phyloP scores from a whole-genome alignment of 148 eudicot genomes.

The Euryodendron excelsum region DNA sequence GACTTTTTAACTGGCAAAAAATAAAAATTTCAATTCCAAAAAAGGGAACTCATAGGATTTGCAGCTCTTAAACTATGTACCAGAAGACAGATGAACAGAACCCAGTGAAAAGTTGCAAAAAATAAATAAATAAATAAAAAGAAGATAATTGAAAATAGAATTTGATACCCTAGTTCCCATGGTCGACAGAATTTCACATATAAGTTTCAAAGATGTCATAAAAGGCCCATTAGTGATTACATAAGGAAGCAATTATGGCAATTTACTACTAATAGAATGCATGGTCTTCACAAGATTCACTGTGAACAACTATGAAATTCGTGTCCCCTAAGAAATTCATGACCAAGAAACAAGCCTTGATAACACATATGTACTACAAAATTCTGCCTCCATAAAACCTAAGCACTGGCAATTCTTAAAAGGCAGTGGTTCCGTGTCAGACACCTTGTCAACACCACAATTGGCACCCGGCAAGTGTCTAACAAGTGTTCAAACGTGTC shows the following conservation, averaged over 20 bases:
- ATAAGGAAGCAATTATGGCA: not conserved
- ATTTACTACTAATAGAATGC: not conserved
- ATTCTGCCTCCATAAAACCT: not conserved
- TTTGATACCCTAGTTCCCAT: not conserved
- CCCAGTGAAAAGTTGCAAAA: not conserved
- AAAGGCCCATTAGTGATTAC: not conserved
- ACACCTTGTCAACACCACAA: no score
- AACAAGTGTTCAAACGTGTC: no score
- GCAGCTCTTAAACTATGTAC: not conserved
- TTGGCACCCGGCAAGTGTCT: no score
- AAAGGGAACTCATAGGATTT: not conserved
- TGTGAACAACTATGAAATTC: not conserved
- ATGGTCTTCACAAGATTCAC: not conserved
- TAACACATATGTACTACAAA: not conserved
- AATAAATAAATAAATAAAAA: not conserved
- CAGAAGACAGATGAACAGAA: not conserved
- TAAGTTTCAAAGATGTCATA: not conserved
- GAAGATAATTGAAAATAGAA: not conserved
- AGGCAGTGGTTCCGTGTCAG: no score
- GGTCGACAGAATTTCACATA: not conserved
- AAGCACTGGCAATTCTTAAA: no score
- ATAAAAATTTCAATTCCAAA: constrained; percentile 30
- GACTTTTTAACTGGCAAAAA: constrained; percentile 66
- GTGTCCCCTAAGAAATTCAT: not conserved
- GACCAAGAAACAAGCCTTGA: not conserved